Base-by-base conservation (phyloP, 257 asterid genomes). In the Catharanthus roseus region DNA sequence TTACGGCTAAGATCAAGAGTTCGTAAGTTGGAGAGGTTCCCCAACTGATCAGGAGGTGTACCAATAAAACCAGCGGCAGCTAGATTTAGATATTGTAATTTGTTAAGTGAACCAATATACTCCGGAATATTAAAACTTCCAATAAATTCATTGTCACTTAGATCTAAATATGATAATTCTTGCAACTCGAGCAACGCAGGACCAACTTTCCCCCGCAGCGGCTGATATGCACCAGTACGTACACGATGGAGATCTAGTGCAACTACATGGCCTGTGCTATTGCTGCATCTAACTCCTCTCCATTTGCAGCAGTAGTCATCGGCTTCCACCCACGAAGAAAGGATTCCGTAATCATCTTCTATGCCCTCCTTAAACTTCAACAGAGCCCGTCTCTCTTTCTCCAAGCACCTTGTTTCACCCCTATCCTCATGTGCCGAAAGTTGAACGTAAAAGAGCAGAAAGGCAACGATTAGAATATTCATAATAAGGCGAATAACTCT, bases 261-360 rank as follows among this genome's bases (percentile, higher is more conserved):
- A 0, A 64, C 68, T 3, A 86, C 78, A 55, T 78, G 74, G 4
- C 80, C 69, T 0, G 82, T 82, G 12, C n/a, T 42, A 70, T 83
- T 79, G 77, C 83, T 73, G 53, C 90, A 86, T 0, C 2, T 1
- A 5, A 85, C 65, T 0, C 82, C 84, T 1, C 23, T 9, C 88
- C 90, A 86, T 15, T 61, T 23, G 70, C 88, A 83, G 73, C 90
- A 86, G 33, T 83, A 86, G 33, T 83, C 86, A 19, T 71, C 82
- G 15, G 19, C 47, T 71, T 77, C 8, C 8, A 3, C 76, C 90
- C 90, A 83, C 0, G 86, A 77, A 0, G 71, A 47, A 47, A 47
- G 53, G n/a, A 12, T 4, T 5, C 53, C 21, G 3, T 13, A 12
- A 47, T 47, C 53, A 47, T 47, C 53, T 16, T 47, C 21, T 4